Evolutionary conservation across 2,329 filamentous ascomycete genomes (phyloP).

Genomic region (Colletotrichum chrysophilum): DNA sequence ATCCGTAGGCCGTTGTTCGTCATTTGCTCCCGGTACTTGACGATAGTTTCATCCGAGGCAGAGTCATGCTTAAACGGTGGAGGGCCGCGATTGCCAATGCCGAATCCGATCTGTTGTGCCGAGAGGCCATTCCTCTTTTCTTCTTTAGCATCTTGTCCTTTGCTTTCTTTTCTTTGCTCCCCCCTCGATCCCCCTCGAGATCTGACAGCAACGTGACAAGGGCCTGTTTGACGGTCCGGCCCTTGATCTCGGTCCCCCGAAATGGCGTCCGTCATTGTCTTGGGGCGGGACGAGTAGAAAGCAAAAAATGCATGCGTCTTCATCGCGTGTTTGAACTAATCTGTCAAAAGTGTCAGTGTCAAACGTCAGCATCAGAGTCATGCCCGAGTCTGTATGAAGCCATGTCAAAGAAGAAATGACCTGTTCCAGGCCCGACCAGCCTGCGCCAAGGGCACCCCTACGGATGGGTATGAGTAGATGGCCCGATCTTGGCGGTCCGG

Average conservation of each 20-base stretch:
- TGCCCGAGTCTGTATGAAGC: neutral
- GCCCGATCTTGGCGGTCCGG: constrained; percentile 14
- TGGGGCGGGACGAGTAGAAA: neutral
- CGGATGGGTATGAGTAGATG: constrained; percentile 4
- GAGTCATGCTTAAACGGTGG: constrained; percentile 10
- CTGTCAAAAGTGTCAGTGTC: constrained; percentile 6
- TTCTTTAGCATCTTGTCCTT: neutral
- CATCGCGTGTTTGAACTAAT: neutral
- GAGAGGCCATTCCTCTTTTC: neutral
- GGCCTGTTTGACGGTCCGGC: constrained; percentile 1
- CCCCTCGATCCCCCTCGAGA: neutral
- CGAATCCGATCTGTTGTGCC: neutral
- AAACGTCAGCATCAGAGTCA: constrained; percentile 1
- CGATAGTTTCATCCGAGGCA: neutral
- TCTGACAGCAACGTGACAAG: neutral
- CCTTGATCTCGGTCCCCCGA: neutral
- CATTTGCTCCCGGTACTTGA: constrained; percentile 4
- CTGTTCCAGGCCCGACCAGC: neutral
- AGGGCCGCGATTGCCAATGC: neutral
- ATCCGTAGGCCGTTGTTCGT: neutral
- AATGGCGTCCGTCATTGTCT: neutral
- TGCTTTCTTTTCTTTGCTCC: neutral
- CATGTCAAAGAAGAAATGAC: neutral
- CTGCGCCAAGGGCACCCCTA: constrained; percentile 14
- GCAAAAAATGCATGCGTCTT: neutral